Evolutionary conservation across 2,329 filamentous ascomycete genomes (phyloP).

Genomic region (Talaromyces atroroseus): DNA sequence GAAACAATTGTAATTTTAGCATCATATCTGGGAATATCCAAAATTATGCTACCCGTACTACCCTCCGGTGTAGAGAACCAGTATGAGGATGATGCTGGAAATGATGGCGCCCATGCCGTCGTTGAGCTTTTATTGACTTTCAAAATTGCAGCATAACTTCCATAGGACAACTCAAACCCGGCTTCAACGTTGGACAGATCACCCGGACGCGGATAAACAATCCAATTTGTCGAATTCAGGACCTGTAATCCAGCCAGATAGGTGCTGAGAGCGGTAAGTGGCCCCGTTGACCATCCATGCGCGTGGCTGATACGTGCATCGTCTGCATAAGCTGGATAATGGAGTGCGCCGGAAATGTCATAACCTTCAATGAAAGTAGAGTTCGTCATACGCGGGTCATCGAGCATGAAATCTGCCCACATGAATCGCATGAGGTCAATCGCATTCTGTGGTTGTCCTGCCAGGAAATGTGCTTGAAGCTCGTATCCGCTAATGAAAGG

Average conservation of each 20-base stretch:
- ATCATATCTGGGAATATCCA: neutral
- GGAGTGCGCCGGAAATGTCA: conserved; percentile 40
- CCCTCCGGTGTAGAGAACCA: neutral
- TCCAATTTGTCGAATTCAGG: conserved; percentile 31
- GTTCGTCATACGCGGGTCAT: conserved; percentile 51
- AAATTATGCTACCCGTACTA: neutral
- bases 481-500: conserved; percentile 42
- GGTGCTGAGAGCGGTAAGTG: conserved; percentile 40
- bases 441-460: conserved; percentile 32
- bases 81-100: neutral
- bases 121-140: neutral
- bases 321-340: conserved; percentile 47
- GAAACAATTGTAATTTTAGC: neutral
- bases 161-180: neutral
- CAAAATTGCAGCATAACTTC: neutral
- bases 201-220: conserved; percentile 31
- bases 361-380: conserved; percentile 51
- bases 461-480: conserved; percentile 39
- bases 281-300: conserved; percentile 49
- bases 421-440: conserved; percentile 42
- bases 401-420: conserved; percentile 52
- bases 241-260: conserved; percentile 40
- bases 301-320: conserved; percentile 46
- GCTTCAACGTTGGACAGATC: conserved; percentile 21
- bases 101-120: no score